Conservation (phyloP, 2,329 filamentous ascomycete genomes). For the Metarhizium robertsii region DNA sequence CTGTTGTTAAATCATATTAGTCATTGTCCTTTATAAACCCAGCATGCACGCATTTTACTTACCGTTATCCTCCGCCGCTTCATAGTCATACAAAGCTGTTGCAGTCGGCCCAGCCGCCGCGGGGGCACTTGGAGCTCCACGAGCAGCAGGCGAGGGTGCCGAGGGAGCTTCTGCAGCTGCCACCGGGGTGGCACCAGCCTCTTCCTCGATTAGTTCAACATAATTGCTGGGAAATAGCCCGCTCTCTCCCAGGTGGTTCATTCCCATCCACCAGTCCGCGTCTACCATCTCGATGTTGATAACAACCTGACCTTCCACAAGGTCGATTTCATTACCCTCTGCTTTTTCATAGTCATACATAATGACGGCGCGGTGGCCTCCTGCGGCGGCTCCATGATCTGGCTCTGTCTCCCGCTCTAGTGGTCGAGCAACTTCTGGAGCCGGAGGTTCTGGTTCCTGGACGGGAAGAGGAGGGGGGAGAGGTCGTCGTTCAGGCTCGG, state of each 20-base stretch:
- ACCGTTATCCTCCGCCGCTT: slow-evolving; percentile 92
- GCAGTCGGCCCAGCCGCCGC: slow-evolving; percentile 53
- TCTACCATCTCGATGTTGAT: slow-evolving; percentile 96
- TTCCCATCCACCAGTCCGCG: slow-evolving; percentile 98
- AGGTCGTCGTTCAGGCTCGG: slow-evolving; percentile 38
- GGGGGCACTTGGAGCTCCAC: slow-evolving; percentile 28
- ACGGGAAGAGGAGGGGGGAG: slow-evolving; percentile 53
- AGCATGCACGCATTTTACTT: slow-evolving; percentile 15
- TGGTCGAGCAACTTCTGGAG: slow-evolving; percentile 50
- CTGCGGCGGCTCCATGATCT: slow-evolving; percentile 21
- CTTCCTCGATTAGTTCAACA: slow-evolving; percentile 71
- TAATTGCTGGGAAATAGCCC: slow-evolving; percentile 97
- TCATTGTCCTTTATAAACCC: not conserved
- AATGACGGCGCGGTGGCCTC: slow-evolving; percentile 65
- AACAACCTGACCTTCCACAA: slow-evolving; percentile 80
- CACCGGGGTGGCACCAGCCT: slow-evolving; percentile 26
- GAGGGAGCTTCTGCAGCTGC: slow-evolving; percentile 19
- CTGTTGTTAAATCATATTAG: slow-evolving; percentile 32
- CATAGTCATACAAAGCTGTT: slow-evolving; percentile 87
- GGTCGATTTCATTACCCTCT: slow-evolving; percentile 91
- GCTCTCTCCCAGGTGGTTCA: slow-evolving; percentile 72
- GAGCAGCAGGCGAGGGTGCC: slow-evolving; percentile 23
- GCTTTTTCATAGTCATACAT: slow-evolving; percentile 97
- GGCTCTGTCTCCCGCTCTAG: slow-evolving; percentile 33
- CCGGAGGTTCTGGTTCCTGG: slow-evolving; percentile 53